Percentiles rank a stretch among this genome's conserved stretches.
Evolutionary conservation across 2,329 filamentous ascomycete genomes (phyloP).

Genomic region (Amylocarpus encephaloides): DNA sequence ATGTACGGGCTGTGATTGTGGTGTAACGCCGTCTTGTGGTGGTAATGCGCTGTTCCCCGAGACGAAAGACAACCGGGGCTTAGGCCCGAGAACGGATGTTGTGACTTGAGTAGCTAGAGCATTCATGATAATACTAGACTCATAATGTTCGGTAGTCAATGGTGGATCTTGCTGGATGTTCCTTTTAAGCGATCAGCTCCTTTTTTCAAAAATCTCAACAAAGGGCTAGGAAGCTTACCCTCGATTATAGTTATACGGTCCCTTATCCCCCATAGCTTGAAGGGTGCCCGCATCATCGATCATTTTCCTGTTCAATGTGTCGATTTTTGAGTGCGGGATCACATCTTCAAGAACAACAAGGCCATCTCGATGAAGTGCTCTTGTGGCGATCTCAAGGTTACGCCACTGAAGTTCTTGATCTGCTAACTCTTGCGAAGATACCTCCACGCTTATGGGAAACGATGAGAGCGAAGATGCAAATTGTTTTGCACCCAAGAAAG

Average conservation of each 20-base stretch:
- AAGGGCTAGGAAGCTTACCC: conserved; percentile 29
- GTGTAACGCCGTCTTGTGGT: conserved; percentile 34
- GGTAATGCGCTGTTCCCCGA: conserved; percentile 54
- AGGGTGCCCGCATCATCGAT: conserved; percentile 48
- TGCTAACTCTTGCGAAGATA: conserved; percentile 9
- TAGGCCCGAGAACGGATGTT: conserved; percentile 47
- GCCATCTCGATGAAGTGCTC: conserved; percentile 46
- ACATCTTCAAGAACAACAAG: conserved; percentile 50
- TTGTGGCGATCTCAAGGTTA: conserved; percentile 50
- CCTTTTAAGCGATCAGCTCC: neutral
- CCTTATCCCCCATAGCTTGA: conserved; percentile 44
- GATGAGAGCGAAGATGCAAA: conserved; percentile 1
- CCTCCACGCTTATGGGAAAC: conserved; percentile 9
- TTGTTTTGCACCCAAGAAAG: too few species aligned
- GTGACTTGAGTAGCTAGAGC: conserved; percentile 50
- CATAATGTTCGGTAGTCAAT: conserved; percentile 43
- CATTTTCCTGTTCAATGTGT: conserved; percentile 53
- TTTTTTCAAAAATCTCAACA: too few species aligned
- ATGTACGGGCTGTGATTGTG: conserved; percentile 49
- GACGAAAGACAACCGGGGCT: conserved; percentile 50
- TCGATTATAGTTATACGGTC: conserved; percentile 57
- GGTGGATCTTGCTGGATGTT: conserved; percentile 58
- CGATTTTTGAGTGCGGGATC: conserved; percentile 44
- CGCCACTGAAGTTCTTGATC: conserved; percentile 18
- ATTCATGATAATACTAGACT: conserved; percentile 47